Evolutionary conservation across 2,329 filamentous ascomycete genomes (phyloP).

Genomic region (Rasamsonia emersonii): DNA sequence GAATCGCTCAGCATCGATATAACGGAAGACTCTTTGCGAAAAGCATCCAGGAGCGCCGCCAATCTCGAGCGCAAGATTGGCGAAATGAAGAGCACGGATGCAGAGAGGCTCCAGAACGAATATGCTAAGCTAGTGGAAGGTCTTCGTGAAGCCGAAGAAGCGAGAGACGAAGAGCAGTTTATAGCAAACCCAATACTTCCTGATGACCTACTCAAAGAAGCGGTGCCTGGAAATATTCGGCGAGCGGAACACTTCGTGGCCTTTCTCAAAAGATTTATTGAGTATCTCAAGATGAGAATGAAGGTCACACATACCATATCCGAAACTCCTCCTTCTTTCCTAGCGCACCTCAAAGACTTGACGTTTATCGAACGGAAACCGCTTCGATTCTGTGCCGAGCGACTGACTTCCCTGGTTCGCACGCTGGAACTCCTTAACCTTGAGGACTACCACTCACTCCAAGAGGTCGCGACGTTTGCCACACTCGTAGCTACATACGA

Average conservation of each 20-base stretch:
- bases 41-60: constrained; percentile 79
- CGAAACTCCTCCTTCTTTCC: constrained; percentile 88
- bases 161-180: constrained; percentile 86
- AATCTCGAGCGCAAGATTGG: constrained; percentile 85
- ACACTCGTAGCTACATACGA: constrained; percentile 95
- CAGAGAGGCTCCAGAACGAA: constrained; percentile 87
- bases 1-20: constrained; percentile 88
- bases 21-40: constrained; percentile 87
- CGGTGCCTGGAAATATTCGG: constrained; percentile 91
- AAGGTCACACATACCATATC: constrained; percentile 96
- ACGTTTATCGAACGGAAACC: constrained; percentile 98
- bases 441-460: constrained; percentile 91
- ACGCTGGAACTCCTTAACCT: constrained; percentile 95
- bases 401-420: constrained; percentile 84
- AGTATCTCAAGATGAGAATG: constrained; percentile 97
- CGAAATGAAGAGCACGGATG: constrained; percentile 93
- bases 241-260: constrained; percentile 92
- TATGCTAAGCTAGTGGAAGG: constrained; percentile 94
- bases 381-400: constrained; percentile 83
- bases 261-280: constrained; percentile 92
- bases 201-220: constrained; percentile 89
- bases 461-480: constrained; percentile 96
- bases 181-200: constrained; percentile 94
- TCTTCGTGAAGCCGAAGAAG: constrained; percentile 76
- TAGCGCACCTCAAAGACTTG: constrained; percentile 85